Evolutionary conservation across 371 early-diverging fungal species (phyloP).

Genomic region (Catenaria anguillulae): DNA sequence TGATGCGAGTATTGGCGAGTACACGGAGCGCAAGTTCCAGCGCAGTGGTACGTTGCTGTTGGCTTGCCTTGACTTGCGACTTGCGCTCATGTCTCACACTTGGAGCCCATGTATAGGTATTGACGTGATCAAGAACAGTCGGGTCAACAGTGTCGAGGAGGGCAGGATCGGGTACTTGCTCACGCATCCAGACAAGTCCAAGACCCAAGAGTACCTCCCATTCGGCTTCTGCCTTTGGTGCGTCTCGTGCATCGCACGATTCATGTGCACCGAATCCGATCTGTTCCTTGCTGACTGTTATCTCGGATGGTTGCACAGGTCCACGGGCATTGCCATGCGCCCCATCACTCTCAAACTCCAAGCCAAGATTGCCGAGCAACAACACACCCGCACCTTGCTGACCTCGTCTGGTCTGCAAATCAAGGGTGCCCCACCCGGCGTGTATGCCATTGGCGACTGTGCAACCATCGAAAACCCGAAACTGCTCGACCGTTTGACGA

Average conservation of each 20-base stretch:
- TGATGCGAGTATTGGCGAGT: conserved; percentile 13
- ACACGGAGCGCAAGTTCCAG: conserved; percentile 11
- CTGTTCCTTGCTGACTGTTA: no score
- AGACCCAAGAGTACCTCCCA: conserved; percentile 14
- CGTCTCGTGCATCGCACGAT: no score
- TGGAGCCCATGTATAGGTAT: no score
- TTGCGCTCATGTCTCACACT: no score
- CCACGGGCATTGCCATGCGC: conserved; percentile 27
- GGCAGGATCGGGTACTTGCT: conserved; percentile 16
- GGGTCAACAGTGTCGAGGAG: conserved; percentile 19
- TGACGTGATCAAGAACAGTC: conserved; percentile 19
- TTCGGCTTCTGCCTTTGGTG: conserved; percentile 28
- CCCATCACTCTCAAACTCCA: conserved; percentile 12
- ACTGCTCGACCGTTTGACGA: background rate
- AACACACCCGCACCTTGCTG: conserved; percentile 13
- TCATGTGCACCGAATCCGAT: no score
- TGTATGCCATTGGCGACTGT: conserved; percentile 27
- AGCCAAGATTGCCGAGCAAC: conserved; percentile 9
- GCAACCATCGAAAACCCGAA: conserved; percentile 22
- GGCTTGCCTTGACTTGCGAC: no score
- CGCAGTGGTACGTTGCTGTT: no score
- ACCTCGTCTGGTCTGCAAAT: conserved; percentile 12
- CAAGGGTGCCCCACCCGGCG: background rate
- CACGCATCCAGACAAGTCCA: conserved; percentile 9
- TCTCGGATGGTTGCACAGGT: no score